phyloP scores from a whole-genome alignment of 352 stramenopile genomes.

The Globisporangium emineosum region DNA sequence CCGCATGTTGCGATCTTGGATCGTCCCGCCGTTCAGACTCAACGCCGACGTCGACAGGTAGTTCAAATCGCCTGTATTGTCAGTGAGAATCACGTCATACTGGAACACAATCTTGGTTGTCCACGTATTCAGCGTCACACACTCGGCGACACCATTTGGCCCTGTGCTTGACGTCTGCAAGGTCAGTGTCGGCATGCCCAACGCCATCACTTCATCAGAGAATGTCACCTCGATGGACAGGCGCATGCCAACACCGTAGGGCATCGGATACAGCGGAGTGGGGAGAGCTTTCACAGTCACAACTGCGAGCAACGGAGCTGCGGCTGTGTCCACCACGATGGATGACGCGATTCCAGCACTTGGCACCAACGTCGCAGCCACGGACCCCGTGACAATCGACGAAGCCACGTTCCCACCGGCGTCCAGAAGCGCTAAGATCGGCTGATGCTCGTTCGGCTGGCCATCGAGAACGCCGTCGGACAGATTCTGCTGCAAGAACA shows the following conservation, averaged over 20 bases:
- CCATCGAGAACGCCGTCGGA: constrained; percentile 73
- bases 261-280: constrained; percentile 37
- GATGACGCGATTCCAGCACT: constrained; percentile 57
- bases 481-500: constrained; percentile 47
- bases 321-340: constrained; percentile 64
- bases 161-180: constrained; percentile 40
- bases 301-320: constrained; percentile 42
- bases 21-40: constrained; percentile 44
- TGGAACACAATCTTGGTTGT: constrained; percentile 55
- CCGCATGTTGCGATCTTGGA: constrained; percentile 69
- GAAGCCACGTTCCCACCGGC: constrained; percentile 64
- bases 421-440: constrained; percentile 59
- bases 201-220: constrained; percentile 70
- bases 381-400: constrained; percentile 36
- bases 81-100: constrained; percentile 59
- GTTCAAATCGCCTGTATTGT: constrained; percentile 51
- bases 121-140: constrained; percentile 55
- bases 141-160: constrained; percentile 50
- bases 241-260: constrained; percentile 63
- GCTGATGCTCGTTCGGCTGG: constrained; percentile 70
- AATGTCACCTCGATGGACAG: constrained; percentile 70
- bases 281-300: constrained; percentile 38
- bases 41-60: constrained; percentile 61
- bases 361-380: constrained; percentile 54
- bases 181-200: constrained; percentile 48